Evolutionary conservation across 2,329 filamentous ascomycete genomes (phyloP), one percentile per base, ranked within the genome.

Genomic region (Leptographium radiaticola): DNA sequence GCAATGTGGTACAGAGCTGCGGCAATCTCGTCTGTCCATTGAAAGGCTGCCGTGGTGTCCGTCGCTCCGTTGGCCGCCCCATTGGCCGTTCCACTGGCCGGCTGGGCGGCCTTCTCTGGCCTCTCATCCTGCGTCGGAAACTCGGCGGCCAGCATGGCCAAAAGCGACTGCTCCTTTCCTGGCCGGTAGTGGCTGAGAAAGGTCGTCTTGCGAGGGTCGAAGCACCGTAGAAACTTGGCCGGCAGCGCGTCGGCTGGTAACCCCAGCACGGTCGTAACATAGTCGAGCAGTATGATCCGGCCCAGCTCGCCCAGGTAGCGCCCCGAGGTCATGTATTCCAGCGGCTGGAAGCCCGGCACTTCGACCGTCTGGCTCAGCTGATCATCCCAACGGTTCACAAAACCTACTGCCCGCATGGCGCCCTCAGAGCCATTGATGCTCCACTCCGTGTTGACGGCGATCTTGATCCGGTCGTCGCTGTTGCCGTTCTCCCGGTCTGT

Each of bases 391-490:
- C 69, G 70, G 11, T 79, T 89, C 51, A 87, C 78, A 49, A 90
- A 74, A 1, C 73, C 71, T 20, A 83, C 69, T 30, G 82, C 74
- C 30, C 75, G 72, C 53, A 91, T 70, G 0, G 87, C 84, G 8
- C 75, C 72, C n/a, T 81, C 81, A 2, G 86, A 81, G 8, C 87
- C 87, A 31, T 83, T 83, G 61, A 93, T 89, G 51, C 84, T 87
- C 84, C 86, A 90, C 67, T 93, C 87, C 0, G 87, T 91, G 63
- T 91, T 91, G 58, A 91, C 81, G 6, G 87, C 79, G 15, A 89
- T 83, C 59, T 80, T 83, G n/a, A 77, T 70, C 8, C 84, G 74
- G 13, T 72, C 68, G 57, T 72, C 69, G 58, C 79, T 81, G 25
- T 77, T 71, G 12, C 83, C 74, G 13, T 71, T 68, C 1, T 71